Percentiles rank a stretch among this genome's conserved stretches.
These are phyloP conservation scores for Podospora comata DNA, from an alignment of 495 filamentous ascomycete species.

Conservation along the genomic window DNA sequence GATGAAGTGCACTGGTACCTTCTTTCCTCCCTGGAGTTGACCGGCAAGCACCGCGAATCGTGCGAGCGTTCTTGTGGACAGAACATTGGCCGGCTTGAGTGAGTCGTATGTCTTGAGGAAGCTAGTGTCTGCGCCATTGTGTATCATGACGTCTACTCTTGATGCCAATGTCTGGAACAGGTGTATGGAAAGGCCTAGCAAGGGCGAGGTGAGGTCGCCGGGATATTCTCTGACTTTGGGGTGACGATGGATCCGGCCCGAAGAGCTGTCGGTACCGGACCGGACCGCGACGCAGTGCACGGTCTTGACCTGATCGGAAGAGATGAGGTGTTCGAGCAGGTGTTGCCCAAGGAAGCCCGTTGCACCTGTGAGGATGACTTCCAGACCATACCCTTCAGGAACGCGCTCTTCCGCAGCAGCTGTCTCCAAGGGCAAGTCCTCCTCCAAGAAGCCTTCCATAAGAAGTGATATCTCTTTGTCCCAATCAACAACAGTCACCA, in stretches of 20 bases:
- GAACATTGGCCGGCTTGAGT: conserved; percentile 25
- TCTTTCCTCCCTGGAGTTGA: background rate
- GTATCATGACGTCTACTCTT: conserved; percentile 8
- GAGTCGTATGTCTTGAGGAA: conserved; percentile 25
- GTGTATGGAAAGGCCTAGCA: background rate
- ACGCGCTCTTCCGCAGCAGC: background rate
- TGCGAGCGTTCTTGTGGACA: conserved; percentile 21
- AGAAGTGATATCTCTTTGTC: background rate
- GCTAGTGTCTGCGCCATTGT: conserved; percentile 28
- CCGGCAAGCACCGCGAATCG: conserved; percentile 21
- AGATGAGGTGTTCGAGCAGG: background rate
- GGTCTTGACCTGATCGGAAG: background rate
- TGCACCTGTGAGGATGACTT: conserved; percentile 3
- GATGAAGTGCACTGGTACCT: conserved; percentile 27
- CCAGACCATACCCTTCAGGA: background rate
- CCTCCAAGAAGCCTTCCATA: background rate
- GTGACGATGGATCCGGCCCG: too few relatives aligned
- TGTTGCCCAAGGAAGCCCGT: background rate
- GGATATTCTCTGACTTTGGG: background rate
- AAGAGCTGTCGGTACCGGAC: background rate
- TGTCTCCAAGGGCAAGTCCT: background rate
- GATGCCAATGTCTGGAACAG: background rate
- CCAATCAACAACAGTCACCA: background rate
- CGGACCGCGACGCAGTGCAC: conserved; percentile 5
- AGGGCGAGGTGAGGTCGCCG: background rate